Conservation (phyloP, 2,329 filamentous ascomycete genomes). For the Aspergillus quadrilineatus region DNA sequence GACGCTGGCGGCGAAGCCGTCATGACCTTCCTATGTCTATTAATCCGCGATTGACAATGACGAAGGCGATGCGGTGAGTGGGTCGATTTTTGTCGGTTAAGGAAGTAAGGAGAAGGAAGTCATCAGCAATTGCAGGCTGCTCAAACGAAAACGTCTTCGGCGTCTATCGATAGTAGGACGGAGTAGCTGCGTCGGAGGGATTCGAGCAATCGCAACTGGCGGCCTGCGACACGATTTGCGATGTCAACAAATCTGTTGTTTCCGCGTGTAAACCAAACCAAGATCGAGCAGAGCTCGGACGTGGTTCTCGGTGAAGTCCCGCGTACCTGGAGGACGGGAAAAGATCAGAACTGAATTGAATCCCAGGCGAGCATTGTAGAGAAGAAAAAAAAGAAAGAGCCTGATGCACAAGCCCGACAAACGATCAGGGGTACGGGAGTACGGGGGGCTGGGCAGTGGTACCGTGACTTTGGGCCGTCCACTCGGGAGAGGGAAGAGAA, state of each 20-base stretch:
- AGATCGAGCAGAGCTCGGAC: constrained; percentile 6
- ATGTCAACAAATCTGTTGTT: constrained; percentile 12
- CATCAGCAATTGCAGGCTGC: constrained; percentile 16
- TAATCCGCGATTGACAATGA: constrained; percentile 8
- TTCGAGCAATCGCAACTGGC: constrained; percentile 19
- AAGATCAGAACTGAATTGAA: neutral
- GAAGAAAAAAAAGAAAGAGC: neutral
- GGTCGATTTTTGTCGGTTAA: constrained; percentile 18
- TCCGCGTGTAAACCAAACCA: neutral
- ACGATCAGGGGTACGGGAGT: constrained; percentile 4
- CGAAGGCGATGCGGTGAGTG: constrained; percentile 14
- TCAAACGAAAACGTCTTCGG: constrained; percentile 1
- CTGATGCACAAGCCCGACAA: constrained; percentile 6
- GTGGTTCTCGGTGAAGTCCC: constrained; percentile 1
- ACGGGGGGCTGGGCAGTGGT: neutral
- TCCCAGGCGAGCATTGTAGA: neutral
- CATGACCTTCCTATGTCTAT: constrained; percentile 47
- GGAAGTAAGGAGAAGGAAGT: constrained; percentile 13
- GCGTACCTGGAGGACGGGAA: constrained; percentile 2
- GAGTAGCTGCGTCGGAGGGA: neutral
- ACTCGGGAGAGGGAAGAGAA: neutral
- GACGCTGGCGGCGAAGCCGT: constrained; percentile 70
- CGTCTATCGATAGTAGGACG: neutral
- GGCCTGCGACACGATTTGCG: constrained; percentile 24
- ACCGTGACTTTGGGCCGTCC: neutral